phyloP scores from a whole-genome alignment of 768 basidiomycete species.

The Suillus luteus region DNA sequence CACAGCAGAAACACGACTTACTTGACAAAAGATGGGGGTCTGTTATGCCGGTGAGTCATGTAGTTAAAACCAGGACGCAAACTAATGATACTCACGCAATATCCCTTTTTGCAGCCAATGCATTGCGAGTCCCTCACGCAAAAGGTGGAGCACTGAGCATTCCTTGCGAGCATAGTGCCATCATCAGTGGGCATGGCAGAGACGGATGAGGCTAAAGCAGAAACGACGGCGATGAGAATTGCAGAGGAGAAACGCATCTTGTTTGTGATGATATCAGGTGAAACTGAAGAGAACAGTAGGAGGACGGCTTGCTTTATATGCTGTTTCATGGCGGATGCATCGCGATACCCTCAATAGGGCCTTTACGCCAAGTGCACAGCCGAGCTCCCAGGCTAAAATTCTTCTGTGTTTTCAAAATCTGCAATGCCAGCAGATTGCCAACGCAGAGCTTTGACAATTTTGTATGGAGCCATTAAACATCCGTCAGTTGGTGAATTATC shows the following conservation, averaged over 20 bases:
- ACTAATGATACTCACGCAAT: not conserved
- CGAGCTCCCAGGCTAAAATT: not conserved
- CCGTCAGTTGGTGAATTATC: not conserved
- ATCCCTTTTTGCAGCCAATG: not conserved
- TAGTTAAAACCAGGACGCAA: not conserved
- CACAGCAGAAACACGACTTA: not conserved
- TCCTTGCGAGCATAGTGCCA: not conserved
- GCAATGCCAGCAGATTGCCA: not conserved
- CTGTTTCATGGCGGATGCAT: not conserved
- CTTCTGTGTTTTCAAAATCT: too few relatives aligned
- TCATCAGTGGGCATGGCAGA: not conserved
- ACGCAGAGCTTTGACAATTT: not conserved
- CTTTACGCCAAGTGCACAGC: not conserved
- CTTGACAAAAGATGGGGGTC: not conserved
- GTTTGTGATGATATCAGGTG: not conserved
- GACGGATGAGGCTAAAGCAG: not conserved
- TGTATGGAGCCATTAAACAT: not conserved
- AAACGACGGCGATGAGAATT: not conserved
- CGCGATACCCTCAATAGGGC: not conserved
- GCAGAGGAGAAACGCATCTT: not conserved
- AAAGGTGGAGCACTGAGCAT: not conserved
- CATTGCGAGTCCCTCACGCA: not conserved
- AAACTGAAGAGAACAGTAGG: not conserved
- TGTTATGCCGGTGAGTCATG: not conserved
- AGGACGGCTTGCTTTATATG: not conserved